Percentiles rank a stretch among this genome's conserved stretches.
Evolutionary conservation across 169 alveolate genomes (phyloP).

Genomic region (Plasmodium sp.): DNA sequence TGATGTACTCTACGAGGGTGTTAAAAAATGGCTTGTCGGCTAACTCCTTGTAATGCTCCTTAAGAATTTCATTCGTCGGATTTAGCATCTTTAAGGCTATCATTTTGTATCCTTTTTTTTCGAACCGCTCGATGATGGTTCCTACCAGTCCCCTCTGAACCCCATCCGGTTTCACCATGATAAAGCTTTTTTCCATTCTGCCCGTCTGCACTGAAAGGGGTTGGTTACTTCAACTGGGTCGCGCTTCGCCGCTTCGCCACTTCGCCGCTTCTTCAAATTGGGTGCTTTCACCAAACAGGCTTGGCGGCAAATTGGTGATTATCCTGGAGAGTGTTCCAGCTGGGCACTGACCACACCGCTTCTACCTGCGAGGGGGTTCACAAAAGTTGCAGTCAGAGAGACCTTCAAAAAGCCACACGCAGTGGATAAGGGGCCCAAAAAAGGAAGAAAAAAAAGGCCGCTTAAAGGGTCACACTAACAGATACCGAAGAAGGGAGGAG

Average conservation of each 20-base stretch:
- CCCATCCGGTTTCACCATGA: conserved; percentile 99
- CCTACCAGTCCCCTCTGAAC: conserved; percentile 98
- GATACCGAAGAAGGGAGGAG: background rate
- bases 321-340: background rate
- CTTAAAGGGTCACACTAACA: background rate
- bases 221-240: background rate
- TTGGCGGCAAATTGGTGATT: background rate
- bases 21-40: conserved; percentile 95
- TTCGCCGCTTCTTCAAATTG: background rate
- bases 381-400: background rate
- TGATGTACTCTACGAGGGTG: conserved; percentile 91
- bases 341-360: background rate
- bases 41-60: conserved; percentile 96
- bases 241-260: background rate
- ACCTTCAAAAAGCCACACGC: background rate
- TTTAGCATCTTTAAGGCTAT: conserved; percentile 93
- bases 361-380: background rate
- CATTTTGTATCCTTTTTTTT: conserved; percentile 95
- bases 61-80: conserved; percentile 91
- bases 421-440: background rate
- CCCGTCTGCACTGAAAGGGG: background rate
- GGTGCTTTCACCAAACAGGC: background rate
- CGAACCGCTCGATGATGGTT: conserved; percentile 94
- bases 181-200: conserved; percentile 92
- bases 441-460: background rate